Evolutionary conservation across 441 rosid genomes (phyloP), one percentile per base, ranked within the genome.

Genomic region (Erysimum pusillum): DNA sequence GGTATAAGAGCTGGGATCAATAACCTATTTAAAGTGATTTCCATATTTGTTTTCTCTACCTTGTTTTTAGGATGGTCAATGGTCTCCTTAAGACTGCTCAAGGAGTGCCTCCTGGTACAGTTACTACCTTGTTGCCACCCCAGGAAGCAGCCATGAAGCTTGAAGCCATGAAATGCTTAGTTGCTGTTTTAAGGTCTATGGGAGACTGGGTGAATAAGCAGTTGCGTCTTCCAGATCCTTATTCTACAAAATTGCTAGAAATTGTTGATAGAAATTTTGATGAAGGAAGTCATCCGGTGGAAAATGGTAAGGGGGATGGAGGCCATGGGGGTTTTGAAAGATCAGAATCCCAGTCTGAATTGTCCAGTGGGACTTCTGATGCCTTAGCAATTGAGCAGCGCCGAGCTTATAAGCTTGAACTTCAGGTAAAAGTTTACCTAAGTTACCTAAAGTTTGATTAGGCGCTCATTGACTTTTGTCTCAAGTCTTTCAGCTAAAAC

Each of bases 21-120:
- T 41, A 28, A 67, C 18, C 63, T 20, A 60, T 51, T 28, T 14
- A 42, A 63, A 42, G 52, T 52, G 36, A 66, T 67, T 60, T 75
- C 45, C 35, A 49, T 69, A 31, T 68, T 66, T 68, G 17, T 49
- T 56, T 49, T 56, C 36, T 76, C 49, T 48, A 34, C 69, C 51
- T 63, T 78, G 69, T 66, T 64, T 75, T 60, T 87, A 96, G 98
- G 86, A 90, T 96, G 98, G 98, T 96, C 83, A 96, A 92, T 86
- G 99, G 99, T 82, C 98, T 96, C 80, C 98, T 94, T 74, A 96
- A 96, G 90, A 96, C 98, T 76, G 98, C 98, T 62, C 98, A 94
- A 88, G 99, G 99, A 78, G 90, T 87, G 54, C 96, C 94, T 56
- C 97, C 98, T 52, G 92, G 97, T 66, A 80, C 90, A 48, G 80